Percentiles rank a stretch among this genome's conserved stretches.
Evolutionary conservation across 2,329 filamentous ascomycete species (phyloP).

Genomic region (Polychaeton citri): DNA sequence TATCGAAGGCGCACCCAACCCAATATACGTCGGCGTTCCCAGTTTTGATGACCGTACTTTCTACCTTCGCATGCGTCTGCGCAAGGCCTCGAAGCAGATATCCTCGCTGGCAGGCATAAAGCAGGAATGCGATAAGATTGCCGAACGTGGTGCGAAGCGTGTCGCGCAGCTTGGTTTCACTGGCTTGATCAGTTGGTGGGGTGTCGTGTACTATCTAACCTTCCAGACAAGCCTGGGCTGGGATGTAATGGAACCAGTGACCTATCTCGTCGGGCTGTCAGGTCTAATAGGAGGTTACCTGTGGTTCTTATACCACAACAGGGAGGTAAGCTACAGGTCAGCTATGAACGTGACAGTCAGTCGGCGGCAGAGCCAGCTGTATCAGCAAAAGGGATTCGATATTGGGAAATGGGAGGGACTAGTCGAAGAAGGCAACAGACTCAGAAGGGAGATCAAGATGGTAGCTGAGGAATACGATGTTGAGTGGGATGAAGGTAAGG

Average conservation of each 20-base stretch:
- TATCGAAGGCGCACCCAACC: constrained; percentile 55
- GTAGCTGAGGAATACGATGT: constrained; percentile 81
- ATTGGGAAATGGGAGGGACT: constrained; percentile 62
- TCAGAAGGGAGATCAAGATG: constrained; percentile 65
- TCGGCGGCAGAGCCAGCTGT: constrained; percentile 61
- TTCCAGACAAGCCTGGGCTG: constrained; percentile 67
- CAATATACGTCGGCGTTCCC: constrained; percentile 69
- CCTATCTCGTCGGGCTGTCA: constrained; percentile 74
- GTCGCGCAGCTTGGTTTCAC: constrained; percentile 70
- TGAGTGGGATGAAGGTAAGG: constrained; percentile 46
- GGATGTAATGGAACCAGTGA: constrained; percentile 85
- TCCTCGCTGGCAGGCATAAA: constrained; percentile 60
- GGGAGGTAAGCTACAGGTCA: constrained; percentile 73
- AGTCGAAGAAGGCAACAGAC: constrained; percentile 64
- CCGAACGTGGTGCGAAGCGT: constrained; percentile 63
- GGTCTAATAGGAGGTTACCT: constrained; percentile 82
- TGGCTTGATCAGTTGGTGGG: constrained; percentile 66
- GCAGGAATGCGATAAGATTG: constrained; percentile 64
- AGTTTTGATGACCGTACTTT: constrained; percentile 85
- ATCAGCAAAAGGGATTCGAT: constrained; percentile 64
- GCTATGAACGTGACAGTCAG: constrained; percentile 81
- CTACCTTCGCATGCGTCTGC: constrained; percentile 65
- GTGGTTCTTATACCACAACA: constrained; percentile 82
- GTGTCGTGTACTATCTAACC: constrained; percentile 55
- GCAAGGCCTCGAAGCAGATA: constrained; percentile 57